Evolutionary conservation across 768 basidiomycete species (phyloP).

Genomic region (Obba rivulosa): DNA sequence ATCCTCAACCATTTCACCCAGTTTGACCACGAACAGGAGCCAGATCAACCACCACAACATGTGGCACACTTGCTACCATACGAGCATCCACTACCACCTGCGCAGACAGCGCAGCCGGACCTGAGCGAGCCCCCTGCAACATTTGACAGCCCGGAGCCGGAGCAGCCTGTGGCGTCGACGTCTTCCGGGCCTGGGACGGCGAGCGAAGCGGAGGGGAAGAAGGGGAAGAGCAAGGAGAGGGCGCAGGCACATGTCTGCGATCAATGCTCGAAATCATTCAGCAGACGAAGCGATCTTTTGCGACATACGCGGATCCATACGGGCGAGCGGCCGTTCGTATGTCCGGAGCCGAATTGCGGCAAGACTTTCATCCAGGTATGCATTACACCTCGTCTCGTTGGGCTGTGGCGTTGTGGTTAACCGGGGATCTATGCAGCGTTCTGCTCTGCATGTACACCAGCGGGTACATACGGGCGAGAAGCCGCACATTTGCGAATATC

Average conservation of each 20-base stretch:
- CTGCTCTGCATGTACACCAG: constrained; percentile 82
- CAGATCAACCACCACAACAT: constrained; percentile 4
- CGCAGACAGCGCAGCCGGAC: neutral
- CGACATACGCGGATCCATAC: constrained; percentile 90
- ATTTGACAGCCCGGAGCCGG: neutral
- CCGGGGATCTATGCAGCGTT: constrained; percentile 49
- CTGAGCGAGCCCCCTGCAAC: neutral
- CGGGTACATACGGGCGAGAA: constrained; percentile 93
- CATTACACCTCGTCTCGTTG: constrained; percentile 1
- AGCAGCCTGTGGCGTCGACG: constrained; percentile 18
- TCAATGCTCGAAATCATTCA: constrained; percentile 76
- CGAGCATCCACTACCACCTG: neutral
- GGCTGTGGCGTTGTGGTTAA: neutral
- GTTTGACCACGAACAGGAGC: constrained; percentile 39
- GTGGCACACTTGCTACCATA: neutral
- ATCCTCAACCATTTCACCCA: constrained; percentile 71
- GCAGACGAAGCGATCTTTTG: constrained; percentile 75
- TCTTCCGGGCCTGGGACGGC: constrained; percentile 16
- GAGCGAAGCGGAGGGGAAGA: constrained; percentile 21
- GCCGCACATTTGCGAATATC: constrained; percentile 87
- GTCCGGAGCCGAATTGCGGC: constrained; percentile 66
- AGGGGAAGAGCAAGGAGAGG: constrained; percentile 24
- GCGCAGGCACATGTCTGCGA: constrained; percentile 60
- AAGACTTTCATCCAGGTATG: constrained; percentile 90
- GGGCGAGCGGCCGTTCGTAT: constrained; percentile 82